Evolutionary conservation across 768 basidiomycete genomes (phyloP).

Genomic region (Boletales sp.): DNA sequence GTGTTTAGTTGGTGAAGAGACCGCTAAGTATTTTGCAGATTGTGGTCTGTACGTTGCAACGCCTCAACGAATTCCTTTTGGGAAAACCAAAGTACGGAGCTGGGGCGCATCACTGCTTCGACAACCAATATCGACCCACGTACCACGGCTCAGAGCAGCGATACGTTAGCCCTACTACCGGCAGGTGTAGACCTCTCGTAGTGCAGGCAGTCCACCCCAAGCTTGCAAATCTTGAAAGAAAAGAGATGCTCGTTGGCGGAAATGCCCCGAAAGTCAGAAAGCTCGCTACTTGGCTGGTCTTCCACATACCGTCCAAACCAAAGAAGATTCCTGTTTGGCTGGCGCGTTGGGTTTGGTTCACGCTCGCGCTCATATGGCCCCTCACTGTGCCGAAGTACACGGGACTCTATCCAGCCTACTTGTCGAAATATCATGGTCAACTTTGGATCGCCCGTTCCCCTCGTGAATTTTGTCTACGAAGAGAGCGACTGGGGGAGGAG

Average conservation of each 20-base stretch:
- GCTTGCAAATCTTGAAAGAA: not conserved
- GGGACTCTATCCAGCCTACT: constrained; percentile 13
- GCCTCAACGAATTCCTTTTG: not conserved
- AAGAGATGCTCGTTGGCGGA: not conserved
- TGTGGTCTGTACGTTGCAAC: not conserved
- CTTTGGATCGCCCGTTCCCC: constrained; percentile 23
- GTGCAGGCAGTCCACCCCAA: constrained; percentile 24
- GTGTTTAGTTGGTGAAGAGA: not conserved
- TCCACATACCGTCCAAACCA: not conserved
- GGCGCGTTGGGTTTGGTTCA: constrained; percentile 16
- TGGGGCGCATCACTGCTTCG: constrained; percentile 7
- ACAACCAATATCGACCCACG: constrained; percentile 14
- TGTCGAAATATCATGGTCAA: constrained; percentile 18
- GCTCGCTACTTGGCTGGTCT: constrained; percentile 18
- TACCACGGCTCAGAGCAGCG: constrained; percentile 13
- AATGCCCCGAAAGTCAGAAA: not conserved
- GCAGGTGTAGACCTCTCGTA: constrained; percentile 19
- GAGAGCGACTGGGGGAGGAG: not conserved
- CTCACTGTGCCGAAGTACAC: not conserved
- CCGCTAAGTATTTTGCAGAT: not conserved
- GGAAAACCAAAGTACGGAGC: not conserved
- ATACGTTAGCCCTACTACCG: constrained; percentile 22
- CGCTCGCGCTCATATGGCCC: constrained; percentile 15
- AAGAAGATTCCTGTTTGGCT: constrained; percentile 8
- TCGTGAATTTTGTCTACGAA: constrained; percentile 19